phyloP scores from a whole-genome alignment of 495 filamentous ascomycete species.

The Penicillium desertorum region DNA sequence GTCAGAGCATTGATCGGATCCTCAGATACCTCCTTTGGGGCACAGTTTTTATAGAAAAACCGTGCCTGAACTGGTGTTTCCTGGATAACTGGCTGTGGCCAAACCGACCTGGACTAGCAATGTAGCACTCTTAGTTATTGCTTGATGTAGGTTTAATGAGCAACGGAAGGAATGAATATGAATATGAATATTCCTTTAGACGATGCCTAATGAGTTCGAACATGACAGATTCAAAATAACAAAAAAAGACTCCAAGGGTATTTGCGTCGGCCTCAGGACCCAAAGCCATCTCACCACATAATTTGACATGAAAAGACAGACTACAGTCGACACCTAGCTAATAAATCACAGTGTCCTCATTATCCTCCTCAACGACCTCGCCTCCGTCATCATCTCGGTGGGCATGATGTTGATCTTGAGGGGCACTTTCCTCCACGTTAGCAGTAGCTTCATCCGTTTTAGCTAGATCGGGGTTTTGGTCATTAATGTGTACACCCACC shows the following conservation, averaged over 20 bases:
- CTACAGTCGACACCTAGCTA: constrained; percentile 39
- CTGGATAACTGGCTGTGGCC: not conserved
- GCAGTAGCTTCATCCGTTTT: constrained; percentile 17
- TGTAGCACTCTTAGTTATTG: not conserved
- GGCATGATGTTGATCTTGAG: constrained; percentile 26
- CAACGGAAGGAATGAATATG: not conserved
- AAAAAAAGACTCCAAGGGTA: constrained; percentile 1
- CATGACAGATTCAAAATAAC: not conserved
- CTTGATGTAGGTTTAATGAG: not conserved
- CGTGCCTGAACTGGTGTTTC: not conserved
- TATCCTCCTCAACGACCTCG: constrained; percentile 71
- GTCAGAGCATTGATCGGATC: not conserved
- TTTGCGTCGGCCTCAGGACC: not conserved
- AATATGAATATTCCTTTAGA: not conserved
- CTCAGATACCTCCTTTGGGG: not conserved
- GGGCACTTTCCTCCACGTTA: constrained; percentile 19
- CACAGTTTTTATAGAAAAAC: not conserved
- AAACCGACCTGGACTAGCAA: not conserved
- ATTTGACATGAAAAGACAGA: constrained; percentile 1
- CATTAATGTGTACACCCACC: constrained; percentile 31
- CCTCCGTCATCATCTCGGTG: constrained; percentile 61
- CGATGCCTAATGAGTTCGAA: not conserved
- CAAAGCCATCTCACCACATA: not conserved
- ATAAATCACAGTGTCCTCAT: constrained; percentile 86
- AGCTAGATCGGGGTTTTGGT: constrained; percentile 23